Conservation (phyloP, 2,329 filamentous ascomycete species). For the Talaromyces sp. region DNA sequence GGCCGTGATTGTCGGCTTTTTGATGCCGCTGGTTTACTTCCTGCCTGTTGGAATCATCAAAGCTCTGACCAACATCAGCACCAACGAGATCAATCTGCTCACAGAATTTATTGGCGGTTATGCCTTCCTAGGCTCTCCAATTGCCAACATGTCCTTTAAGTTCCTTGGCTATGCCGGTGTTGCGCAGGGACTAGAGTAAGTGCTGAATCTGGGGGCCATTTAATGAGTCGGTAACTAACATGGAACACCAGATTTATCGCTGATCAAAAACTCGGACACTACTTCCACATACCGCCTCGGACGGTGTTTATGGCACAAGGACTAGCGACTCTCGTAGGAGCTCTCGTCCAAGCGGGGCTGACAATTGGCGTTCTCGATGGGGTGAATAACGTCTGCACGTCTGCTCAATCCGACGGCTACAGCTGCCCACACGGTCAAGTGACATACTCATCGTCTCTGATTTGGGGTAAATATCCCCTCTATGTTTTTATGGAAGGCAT, state of each 20-base stretch:
- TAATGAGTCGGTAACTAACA: neutral
- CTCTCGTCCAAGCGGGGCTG: conserved; percentile 47
- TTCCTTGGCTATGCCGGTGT: conserved; percentile 67
- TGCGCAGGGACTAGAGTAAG: conserved; percentile 53
- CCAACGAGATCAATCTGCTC: conserved; percentile 45
- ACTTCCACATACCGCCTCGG: conserved; percentile 42
- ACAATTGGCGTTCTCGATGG: conserved; percentile 47
- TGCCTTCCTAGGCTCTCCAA: conserved; percentile 42
- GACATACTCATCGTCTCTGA: conserved; percentile 65
- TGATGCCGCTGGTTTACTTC: conserved; percentile 44
- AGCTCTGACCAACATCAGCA: conserved; percentile 46
- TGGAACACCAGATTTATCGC: conserved; percentile 55
- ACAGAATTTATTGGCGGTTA: conserved; percentile 48
- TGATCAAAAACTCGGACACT: conserved; percentile 61
- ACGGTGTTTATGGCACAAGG: conserved; percentile 50
- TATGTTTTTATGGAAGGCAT: neutral
- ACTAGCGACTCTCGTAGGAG: conserved; percentile 46
- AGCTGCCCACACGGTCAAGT: conserved; percentile 55
- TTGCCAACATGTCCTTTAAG: conserved; percentile 62
- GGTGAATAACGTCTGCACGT: conserved; percentile 47
- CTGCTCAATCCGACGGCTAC: conserved; percentile 56
- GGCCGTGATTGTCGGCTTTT: conserved; percentile 42
- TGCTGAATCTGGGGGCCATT: neutral
- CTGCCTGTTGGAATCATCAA: conserved; percentile 47
- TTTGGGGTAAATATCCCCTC: conserved; percentile 53